Conservation (phyloP, 495 filamentous ascomycete species). For the Podospora pseudopauciseta region DNA sequence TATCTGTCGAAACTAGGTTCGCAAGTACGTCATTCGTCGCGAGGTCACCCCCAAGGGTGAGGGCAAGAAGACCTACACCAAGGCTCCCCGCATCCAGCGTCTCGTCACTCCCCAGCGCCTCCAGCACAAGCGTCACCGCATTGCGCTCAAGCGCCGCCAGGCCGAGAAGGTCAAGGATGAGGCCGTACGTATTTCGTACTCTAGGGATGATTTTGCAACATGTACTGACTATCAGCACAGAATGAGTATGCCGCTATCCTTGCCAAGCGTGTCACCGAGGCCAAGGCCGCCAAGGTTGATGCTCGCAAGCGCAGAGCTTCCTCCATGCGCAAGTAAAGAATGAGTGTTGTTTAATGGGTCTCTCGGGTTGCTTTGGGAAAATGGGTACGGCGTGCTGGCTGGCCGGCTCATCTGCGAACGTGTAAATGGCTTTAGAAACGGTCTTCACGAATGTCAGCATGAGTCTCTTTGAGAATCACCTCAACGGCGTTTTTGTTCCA, state of each 20-base stretch:
- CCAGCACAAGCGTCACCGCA: slow-evolving; percentile 97
- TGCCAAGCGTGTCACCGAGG: slow-evolving; percentile 90
- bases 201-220: neutral
- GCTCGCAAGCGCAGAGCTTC: slow-evolving; percentile 91
- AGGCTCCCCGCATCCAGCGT: slow-evolving; percentile 98
- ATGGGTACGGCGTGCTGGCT: slow-evolving; percentile 36
- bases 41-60: slow-evolving; percentile 92
- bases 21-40: slow-evolving; percentile 99
- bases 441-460: slow-evolving; percentile 28
- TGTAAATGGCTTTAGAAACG: slow-evolving; percentile 31
- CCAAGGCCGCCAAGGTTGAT: slow-evolving; percentile 87
- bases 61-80: slow-evolving; percentile 97
- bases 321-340: slow-evolving; percentile 84
- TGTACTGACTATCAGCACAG: slow-evolving; percentile 47
- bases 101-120: slow-evolving; percentile 99
- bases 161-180: slow-evolving; percentile 94
- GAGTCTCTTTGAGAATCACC: slow-evolving; percentile 27
- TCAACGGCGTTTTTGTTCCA: slow-evolving; percentile 6
- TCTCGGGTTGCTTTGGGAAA: slow-evolving; percentile 35
- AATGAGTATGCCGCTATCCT: slow-evolving; percentile 93
- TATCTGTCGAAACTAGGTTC: slow-evolving; percentile 58
- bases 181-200: slow-evolving; percentile 67
- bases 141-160: slow-evolving; percentile 95
- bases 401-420: slow-evolving; percentile 30
- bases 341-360: slow-evolving; percentile 42